Evolutionary conservation across 352 stramenopile species (phyloP), one percentile per base, ranked within the genome.

Genomic region (Globisporangium rhizosaccharum): DNA sequence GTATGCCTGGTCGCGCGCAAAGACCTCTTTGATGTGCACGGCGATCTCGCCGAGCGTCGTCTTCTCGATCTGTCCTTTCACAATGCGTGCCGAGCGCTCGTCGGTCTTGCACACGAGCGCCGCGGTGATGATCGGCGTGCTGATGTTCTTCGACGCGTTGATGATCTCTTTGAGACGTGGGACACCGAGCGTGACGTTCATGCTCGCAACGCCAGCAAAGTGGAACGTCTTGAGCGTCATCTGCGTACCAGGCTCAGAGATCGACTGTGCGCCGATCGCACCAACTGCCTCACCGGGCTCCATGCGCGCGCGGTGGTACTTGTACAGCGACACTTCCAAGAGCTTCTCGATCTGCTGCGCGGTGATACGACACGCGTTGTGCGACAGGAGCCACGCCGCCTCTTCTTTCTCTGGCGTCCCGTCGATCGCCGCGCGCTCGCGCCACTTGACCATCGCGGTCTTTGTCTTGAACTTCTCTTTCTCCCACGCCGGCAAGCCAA

Each of bases 171-270:
- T 98, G 26, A 99, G 78, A 50, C 97, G 95, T n/a, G 97, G 97
- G 44, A 99, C 97, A 80, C 97, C 97, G 8, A 99, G 86, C 28
- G 97, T 99, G 44, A 99, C 97, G 79, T 99, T 99, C 97, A 99
- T 99, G 57, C 91, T 98, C 26, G 97, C 98, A 50, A 99, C 97
- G 71, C 97, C 97, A 42, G 96, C 97, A 84, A 99, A 99, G 79
- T 99, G 97, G 70, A 99, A 99, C 25, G 97, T 99, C 73, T 99
- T 98, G 10, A 98, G 73, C 49, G 94, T 98, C 94, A 98, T 98
- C 71, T 98, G 94, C 14, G 88, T 97, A 72, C 82, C 90, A 8
- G 92, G 94, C 63, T 99, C 97, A 33, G 90, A 97, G 59, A 99
- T 98, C 56, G 85, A 98, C 72, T 99, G 97, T 23, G 96, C 97